A percentile compares a stretch with the other conserved stretches of the same genome.
Conservation (phyloP, 441 rosid genomes). For the Populus hybrid region DNA sequence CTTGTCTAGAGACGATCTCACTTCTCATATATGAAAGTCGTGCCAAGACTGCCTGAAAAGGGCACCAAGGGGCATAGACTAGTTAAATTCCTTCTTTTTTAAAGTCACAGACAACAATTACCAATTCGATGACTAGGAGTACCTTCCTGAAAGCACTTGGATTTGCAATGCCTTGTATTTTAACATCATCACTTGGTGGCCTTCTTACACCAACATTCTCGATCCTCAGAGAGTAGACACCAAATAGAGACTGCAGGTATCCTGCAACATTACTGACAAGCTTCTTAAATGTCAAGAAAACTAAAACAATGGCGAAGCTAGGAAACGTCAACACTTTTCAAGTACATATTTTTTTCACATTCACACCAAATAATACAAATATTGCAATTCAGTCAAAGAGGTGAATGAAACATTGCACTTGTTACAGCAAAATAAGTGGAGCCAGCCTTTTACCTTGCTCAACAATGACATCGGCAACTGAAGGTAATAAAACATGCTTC, state of each 20-base stretch:
- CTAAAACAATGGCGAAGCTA: background rate
- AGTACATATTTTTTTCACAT: background rate
- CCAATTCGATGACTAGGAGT: slow-evolving; percentile 3
- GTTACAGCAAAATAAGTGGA: background rate
- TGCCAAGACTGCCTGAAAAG: slow-evolving; percentile 54
- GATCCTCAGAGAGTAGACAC: slow-evolving; percentile 67
- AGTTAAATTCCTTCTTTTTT: slow-evolving; percentile 1
- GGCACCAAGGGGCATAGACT: background rate
- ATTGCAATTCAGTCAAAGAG: background rate
- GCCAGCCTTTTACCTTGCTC: slow-evolving; percentile 53
- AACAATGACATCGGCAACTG: slow-evolving; percentile 58
- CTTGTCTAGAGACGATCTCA: slow-evolving; percentile 47
- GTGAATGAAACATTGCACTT: background rate
- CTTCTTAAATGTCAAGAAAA: background rate
- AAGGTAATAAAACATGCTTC: slow-evolving; percentile 65
- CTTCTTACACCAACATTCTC: slow-evolving; percentile 68
- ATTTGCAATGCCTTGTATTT: slow-evolving; percentile 60
- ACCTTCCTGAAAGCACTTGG: slow-evolving; percentile 76
- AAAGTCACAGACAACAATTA: slow-evolving; percentile 7
- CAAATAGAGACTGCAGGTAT: slow-evolving; percentile 68
- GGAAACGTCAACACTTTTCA: background rate
- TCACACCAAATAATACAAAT: background rate
- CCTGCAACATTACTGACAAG: slow-evolving; percentile 34
- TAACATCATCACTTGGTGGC: slow-evolving; percentile 66
- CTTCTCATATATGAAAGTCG: slow-evolving; percentile 57